Conservation (phyloP, 129 eudicot species). For the Flaveria sonorensis region DNA sequence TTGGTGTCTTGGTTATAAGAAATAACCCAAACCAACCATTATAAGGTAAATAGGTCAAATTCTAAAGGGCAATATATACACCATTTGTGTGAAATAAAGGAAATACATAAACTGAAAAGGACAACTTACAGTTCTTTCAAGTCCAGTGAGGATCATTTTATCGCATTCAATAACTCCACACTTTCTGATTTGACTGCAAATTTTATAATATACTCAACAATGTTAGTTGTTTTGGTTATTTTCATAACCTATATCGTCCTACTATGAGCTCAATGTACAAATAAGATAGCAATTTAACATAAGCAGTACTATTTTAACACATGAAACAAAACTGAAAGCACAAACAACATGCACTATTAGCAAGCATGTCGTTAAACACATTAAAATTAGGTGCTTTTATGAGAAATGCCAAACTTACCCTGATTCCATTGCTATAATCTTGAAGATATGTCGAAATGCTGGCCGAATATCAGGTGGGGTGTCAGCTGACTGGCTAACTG, state of each 20-base stretch:
- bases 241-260: constrained; percentile 7
- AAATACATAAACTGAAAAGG: constrained; percentile 11
- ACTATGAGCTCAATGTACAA: constrained; percentile 37
- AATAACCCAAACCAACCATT: neutral
- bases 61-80: constrained; percentile 3
- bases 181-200: constrained; percentile 51
- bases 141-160: constrained; percentile 72
- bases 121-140: constrained; percentile 77
- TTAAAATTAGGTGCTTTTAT: neutral
- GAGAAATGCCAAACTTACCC: constrained; percentile 50
- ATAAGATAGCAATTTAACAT: constrained; percentile 10
- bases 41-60: neutral
- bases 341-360: constrained; percentile 7
- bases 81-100: constrained; percentile 5
- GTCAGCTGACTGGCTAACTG: constrained; percentile 70
- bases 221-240: constrained; percentile 22
- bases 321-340: constrained; percentile 5
- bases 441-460: constrained; percentile 79
- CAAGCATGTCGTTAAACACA: neutral
- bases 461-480: constrained; percentile 95
- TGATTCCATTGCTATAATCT: constrained; percentile 54
- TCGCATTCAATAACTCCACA: constrained; percentile 95
- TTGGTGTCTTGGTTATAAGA: neutral
- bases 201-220: neutral
- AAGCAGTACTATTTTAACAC: neutral